Evolutionary conservation across 2,329 filamentous ascomycete species (phyloP), one percentile per base, ranked within the genome.

Genomic region (Fragosphaeria purpurea): DNA sequence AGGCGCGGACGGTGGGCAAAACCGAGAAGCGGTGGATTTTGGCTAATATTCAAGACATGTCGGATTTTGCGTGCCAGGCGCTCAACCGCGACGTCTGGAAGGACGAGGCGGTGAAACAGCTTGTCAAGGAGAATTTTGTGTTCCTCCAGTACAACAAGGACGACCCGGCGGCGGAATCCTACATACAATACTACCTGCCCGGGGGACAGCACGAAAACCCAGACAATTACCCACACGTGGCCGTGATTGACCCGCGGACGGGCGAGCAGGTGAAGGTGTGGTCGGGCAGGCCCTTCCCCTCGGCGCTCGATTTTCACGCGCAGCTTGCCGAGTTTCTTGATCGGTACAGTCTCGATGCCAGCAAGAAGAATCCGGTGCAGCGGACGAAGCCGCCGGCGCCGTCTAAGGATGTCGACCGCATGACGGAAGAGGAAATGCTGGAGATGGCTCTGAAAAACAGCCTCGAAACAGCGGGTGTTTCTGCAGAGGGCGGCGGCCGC

Each of bases 31-130:
- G 95, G 66, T 98, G 93, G 93, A 79, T 98, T 45, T 68, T 98
- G 58, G 88, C 96, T 55, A 97, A 98, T 64, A 82, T 98, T 12
- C 93, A 98, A 67, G 90, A 98, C 63, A 81, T 87, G 57, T 86
- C 86, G 38, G 83, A 95, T 61, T 98, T 98, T 65, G 86, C 93
- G 66, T 98, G 93, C 66, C 93, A 98, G 65, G 79, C 87, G 3
- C 73, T 98, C 13, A 98, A 98, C 63, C 80, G 93, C 43, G 93
- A 98, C 64, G 82, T 97, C 49, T 98, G 93, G 93, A 96, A 96
- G 68, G 86, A 96, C 59, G 67, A 78, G 13, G 77, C 82, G 2
- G 81, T 98, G 51, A 80, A 79, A 59, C 81, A 86, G n/a, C 80
- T 94, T 1, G 75, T 98, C 34, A 79, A 79, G 60, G 91, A 96